Evolutionary conservation across 2,329 filamentous ascomycete genomes (phyloP).

Genomic region (Teratosphaeria pseudoeucalypti): DNA sequence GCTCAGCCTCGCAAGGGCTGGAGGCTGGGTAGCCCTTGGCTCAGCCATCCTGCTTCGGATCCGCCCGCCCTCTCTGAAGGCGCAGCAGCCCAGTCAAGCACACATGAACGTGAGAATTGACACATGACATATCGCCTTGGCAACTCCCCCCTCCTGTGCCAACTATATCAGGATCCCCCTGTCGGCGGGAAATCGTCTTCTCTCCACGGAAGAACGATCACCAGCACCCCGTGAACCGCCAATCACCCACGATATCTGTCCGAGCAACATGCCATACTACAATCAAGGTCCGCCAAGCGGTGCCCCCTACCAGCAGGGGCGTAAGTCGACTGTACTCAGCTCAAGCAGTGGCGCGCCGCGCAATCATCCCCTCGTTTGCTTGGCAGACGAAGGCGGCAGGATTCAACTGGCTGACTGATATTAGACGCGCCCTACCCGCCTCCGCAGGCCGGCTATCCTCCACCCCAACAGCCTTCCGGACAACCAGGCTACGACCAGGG

Average conservation of each 20-base stretch:
- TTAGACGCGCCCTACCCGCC: conserved; percentile 10
- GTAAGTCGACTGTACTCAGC: conserved; percentile 3
- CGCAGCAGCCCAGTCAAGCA: not conserved
- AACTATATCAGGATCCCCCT: not conserved
- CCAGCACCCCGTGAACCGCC: not conserved
- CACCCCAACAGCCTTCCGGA: conserved; percentile 8
- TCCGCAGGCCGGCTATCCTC: conserved; percentile 7
- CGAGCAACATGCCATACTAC: conserved; percentile 9
- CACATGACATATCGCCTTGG: not conserved
- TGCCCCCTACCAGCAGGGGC: conserved; percentile 6
- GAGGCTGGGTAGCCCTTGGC: not conserved
- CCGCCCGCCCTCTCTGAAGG: not conserved
- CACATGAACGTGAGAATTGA: not conserved
- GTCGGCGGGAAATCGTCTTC: not conserved
- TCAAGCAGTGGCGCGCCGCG: not conserved
- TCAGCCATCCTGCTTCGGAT: not conserved
- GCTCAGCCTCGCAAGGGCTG: not conserved
- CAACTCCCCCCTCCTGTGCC: not conserved
- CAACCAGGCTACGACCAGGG: conserved; percentile 11
- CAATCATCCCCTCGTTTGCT: not conserved
- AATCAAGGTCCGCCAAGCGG: conserved; percentile 4
- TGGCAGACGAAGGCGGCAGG: not conserved
- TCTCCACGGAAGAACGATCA: not conserved
- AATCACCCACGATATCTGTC: not conserved
- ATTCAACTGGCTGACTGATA: not conserved